These are phyloP conservation scores for Arxiozyma slooffiae DNA, from an alignment of 1,139 yeast species.

Conservation along the genomic window DNA sequence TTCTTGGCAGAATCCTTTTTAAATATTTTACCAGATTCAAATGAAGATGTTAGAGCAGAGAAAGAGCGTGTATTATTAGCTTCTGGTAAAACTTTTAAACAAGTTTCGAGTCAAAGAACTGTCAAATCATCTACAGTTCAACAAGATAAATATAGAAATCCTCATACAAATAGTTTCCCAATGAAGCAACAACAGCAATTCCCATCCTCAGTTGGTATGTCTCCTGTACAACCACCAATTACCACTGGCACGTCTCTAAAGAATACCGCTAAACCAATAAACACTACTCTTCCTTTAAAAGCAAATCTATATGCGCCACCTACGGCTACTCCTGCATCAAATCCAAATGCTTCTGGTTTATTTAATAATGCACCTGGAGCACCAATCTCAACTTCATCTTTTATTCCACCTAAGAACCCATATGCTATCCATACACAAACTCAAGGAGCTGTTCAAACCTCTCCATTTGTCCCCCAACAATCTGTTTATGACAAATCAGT, in stretches of 20 bases:
- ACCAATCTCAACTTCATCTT: constrained; percentile 7
- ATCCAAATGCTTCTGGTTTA: neutral
- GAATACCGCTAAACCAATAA: neutral
- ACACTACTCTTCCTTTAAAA: neutral
- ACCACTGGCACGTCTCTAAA: constrained; percentile 1
- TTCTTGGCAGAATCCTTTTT: constrained; percentile 70
- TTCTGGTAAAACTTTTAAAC: constrained; percentile 24
- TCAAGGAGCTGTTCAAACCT: constrained; percentile 4
- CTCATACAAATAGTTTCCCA: constrained; percentile 12
- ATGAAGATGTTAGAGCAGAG: constrained; percentile 51
- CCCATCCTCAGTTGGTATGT: constrained; percentile 1
- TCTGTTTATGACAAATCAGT: constrained; percentile 7
- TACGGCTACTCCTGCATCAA: constrained; percentile 12
- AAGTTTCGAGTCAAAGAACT: constrained; percentile 10
- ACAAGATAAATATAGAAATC: constrained; percentile 9
- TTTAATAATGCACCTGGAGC: constrained; percentile 11
- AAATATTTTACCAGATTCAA: constrained; percentile 57
- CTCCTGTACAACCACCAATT: constrained; percentile 1
- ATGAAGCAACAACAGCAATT: constrained; percentile 4
- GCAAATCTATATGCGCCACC: constrained; percentile 38
- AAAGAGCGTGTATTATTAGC: constrained; percentile 74
- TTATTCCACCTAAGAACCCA: constrained; percentile 28
- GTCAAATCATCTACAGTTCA: neutral
- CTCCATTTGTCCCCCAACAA: constrained; percentile 7
- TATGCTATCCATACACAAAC: constrained; percentile 26